These are phyloP conservation scores for Phytophthora multivora DNA, from an alignment of 352 stramenopile species.

Conservation along the genomic window DNA sequence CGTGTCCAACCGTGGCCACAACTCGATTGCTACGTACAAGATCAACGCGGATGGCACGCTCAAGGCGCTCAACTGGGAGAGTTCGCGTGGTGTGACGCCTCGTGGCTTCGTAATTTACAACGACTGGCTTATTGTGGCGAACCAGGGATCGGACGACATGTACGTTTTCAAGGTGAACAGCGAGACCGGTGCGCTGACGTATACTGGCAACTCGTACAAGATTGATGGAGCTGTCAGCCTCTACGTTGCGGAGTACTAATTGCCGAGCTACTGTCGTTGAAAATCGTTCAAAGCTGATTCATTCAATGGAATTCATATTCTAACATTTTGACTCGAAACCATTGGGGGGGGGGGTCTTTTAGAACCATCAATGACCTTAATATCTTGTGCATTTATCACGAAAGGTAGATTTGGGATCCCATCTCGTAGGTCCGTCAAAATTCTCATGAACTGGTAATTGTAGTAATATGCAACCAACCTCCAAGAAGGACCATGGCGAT, in stretches of 20 bases:
- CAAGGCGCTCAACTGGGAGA: slow-evolving; percentile 38
- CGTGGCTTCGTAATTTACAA: slow-evolving; percentile 50
- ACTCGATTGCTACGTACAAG: slow-evolving; percentile 61
- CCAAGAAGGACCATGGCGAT: no score
- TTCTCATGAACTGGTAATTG: no score
- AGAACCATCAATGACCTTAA: no score
- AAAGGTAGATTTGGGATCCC: no score
- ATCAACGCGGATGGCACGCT: slow-evolving; percentile 42
- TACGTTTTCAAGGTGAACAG: slow-evolving; percentile 53
- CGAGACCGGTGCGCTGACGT: slow-evolving; percentile 40
- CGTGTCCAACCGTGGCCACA: slow-evolving; percentile 64
- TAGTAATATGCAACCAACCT: no score
- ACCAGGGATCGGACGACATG: slow-evolving; percentile 59
- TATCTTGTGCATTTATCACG: no score
- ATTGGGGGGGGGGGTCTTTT: no score
- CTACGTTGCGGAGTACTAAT: slow-evolving; percentile 33
- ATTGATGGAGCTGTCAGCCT: slow-evolving; percentile 44
- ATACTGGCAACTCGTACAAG: slow-evolving; percentile 41
- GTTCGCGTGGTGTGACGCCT: slow-evolving; percentile 45
- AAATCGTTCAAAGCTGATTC: no score
- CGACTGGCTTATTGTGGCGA: slow-evolving; percentile 57
- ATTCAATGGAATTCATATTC: no score
- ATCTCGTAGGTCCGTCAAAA: no score
- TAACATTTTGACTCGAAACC: neutral
- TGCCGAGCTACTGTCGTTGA: neutral